Conservation (phyloP, 192 early-diverging fungal species). For the Lunasporangiospora selenospora region DNA sequence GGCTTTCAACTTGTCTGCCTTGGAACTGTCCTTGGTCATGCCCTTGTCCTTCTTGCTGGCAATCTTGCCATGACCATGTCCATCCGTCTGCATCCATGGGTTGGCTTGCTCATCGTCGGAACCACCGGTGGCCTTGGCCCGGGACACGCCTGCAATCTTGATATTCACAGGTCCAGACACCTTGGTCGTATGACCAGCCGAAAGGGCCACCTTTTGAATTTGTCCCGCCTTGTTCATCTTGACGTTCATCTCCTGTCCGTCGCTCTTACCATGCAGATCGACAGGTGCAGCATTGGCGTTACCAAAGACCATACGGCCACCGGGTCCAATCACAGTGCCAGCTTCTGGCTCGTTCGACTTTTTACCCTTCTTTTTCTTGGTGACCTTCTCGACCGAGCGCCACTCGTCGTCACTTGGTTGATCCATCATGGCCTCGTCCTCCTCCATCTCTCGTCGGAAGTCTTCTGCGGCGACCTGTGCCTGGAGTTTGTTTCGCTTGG, state of each 20-base stretch:
- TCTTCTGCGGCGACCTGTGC: conserved; percentile 51
- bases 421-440: conserved; percentile 41
- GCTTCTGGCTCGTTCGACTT: conserved; percentile 18
- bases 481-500: conserved; percentile 61
- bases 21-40: conserved; percentile 59
- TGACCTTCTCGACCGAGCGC: conserved; percentile 29
- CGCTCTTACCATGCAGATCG: not conserved
- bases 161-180: conserved; percentile 64
- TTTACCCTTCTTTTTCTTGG: conserved; percentile 32
- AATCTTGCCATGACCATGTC: conserved; percentile 55
- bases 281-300: conserved; percentile 14
- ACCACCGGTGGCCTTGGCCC: conserved; percentile 24
- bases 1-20: conserved; percentile 69
- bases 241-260: conserved; percentile 24
- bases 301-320: conserved; percentile 71
- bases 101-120: conserved; percentile 58
- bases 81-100: conserved; percentile 79
- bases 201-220: conserved; percentile 57
- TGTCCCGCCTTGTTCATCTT: conserved; percentile 61
- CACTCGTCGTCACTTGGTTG: conserved; percentile 42
- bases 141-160: conserved; percentile 32
- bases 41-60: conserved; percentile 62
- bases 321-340: conserved; percentile 43
- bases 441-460: conserved; percentile 57
- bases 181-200: conserved; percentile 58